Percentiles rank a stretch among this genome's conserved stretches.
These are phyloP conservation scores for Breynia disticha DNA, from an alignment of 441 rosid genomes.

Conservation along the genomic window DNA sequence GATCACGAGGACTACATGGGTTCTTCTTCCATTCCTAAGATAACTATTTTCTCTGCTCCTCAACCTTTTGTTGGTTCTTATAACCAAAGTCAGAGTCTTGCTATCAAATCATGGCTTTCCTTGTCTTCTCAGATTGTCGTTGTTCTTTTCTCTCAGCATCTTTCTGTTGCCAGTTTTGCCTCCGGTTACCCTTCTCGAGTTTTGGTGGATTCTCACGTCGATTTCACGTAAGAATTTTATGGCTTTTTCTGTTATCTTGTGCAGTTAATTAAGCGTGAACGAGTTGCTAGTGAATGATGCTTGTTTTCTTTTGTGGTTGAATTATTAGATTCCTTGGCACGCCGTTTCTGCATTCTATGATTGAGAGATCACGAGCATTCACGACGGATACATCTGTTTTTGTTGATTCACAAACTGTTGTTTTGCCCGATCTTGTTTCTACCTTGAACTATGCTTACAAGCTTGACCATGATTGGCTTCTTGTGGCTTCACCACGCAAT, in stretches of 20 bases:
- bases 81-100: conserved; percentile 38
- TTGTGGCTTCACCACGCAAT: conserved; percentile 45
- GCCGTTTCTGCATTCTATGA: conserved; percentile 82
- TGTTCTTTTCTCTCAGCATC: conserved; percentile 55
- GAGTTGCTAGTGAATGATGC: neutral
- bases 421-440: conserved; percentile 48
- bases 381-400: conserved; percentile 44
- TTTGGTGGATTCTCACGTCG: conserved; percentile 52
- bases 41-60: conserved; percentile 63
- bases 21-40: conserved; percentile 24
- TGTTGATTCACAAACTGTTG: conserved; percentile 43
- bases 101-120: conserved; percentile 75
- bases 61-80: conserved; percentile 30
- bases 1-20: conserved; percentile 10
- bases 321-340: conserved; percentile 62
- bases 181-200: conserved; percentile 45
- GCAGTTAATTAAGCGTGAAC: neutral
- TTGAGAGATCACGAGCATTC: conserved; percentile 43
- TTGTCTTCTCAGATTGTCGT: conserved; percentile 53
- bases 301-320: neutral
- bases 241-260: neutral
- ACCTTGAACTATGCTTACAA: conserved; percentile 44
- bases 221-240: conserved; percentile 58
- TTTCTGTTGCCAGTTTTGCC: conserved; percentile 44
- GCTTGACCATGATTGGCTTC: conserved; percentile 64